Base-by-base conservation (phyloP, 495 filamentous ascomycete genomes). In the Penicillium steckii region DNA sequence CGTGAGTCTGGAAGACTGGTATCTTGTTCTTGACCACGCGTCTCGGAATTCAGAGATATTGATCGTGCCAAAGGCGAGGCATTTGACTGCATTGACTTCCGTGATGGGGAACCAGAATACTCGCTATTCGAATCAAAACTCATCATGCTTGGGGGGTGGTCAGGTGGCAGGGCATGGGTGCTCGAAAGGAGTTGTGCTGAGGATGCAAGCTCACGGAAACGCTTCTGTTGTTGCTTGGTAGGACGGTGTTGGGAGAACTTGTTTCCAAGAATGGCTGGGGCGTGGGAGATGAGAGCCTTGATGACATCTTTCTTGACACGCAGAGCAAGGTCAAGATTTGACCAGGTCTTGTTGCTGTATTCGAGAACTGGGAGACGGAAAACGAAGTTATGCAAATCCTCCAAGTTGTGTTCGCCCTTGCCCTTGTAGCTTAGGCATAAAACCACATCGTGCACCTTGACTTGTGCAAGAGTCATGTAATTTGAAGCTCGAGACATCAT, bases 341-440 rank as follows among this genome's bases (percentile, higher is more conserved):
- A 97, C 94, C 94, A 99, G 8, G 91, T 97, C 73, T 97, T 97
- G 75, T 99, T 97, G 44, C 89, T 81, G 67, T 96, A 97, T 65
- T 99, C 94, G 32, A 99, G 83, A 13, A 88, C 87, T 6, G 94
- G 94, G 62, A 99, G 83, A 17, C 91, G 86, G 80, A 98, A 98
- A 52, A 97, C 94, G 53, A 98, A 93, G 60, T 97, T 86, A 68
- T 98, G 94, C 10, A 98, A 85, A 67, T 98, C 94, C 72, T 95
- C 89, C 44, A 98, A 73, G 60, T 97, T 99, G 60, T 91, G 90
- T 48, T 96, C 88, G 37, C 90, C 91, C 68, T 87, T 93, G 52
- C 95, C 94, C 67, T 99, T 97, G 75, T 97, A 99, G 65, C 88
- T 93, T 47, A 99, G 78, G 70, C 93, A 97, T 19, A 99, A 81